Evolutionary conservation across 495 filamentous ascomycete species (phyloP).

Genomic region (Tuber aestivum): DNA sequence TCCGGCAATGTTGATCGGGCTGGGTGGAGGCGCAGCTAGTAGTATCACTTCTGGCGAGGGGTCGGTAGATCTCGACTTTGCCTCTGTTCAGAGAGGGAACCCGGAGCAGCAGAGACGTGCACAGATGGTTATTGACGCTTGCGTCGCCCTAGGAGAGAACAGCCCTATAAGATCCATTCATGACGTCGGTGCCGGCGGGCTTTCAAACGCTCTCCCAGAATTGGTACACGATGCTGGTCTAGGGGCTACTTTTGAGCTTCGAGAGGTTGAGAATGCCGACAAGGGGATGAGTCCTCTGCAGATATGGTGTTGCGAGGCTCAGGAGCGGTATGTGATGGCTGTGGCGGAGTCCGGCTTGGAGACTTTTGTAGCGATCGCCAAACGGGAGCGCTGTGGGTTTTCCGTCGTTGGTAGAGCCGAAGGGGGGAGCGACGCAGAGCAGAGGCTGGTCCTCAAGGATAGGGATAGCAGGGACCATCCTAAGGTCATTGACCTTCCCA

Average conservation of each 20-base stretch:
- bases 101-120: conserved; percentile 91
- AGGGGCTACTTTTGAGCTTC: conserved; percentile 82
- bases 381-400: conserved; percentile 84
- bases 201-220: conserved; percentile 90
- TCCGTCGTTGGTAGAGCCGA: conserved; percentile 81
- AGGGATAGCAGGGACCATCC: conserved; percentile 70
- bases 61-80: conserved; percentile 86
- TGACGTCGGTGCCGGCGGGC: conserved; percentile 89
- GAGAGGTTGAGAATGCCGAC: conserved; percentile 85
- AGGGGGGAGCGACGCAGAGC: conserved; percentile 55
- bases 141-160: conserved; percentile 69
- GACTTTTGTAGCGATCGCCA: conserved; percentile 74
- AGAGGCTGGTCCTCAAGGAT: conserved; percentile 73
- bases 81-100: conserved; percentile 90
- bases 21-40: conserved; percentile 91
- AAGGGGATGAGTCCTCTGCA: conserved; percentile 86
- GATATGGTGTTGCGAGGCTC: conserved; percentile 96
- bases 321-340: conserved; percentile 87
- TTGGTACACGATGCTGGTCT: conserved; percentile 84
- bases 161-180: conserved; percentile 95
- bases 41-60: conserved; percentile 83
- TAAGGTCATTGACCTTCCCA: conserved; percentile 79
- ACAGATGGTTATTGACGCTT: conserved; percentile 94
- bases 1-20: conserved; percentile 93
- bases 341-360: conserved; percentile 73